Evolutionary conservation across 2,329 filamentous ascomycete species (phyloP).

Genomic region (Stagonosporopsis chrysanthemi): DNA sequence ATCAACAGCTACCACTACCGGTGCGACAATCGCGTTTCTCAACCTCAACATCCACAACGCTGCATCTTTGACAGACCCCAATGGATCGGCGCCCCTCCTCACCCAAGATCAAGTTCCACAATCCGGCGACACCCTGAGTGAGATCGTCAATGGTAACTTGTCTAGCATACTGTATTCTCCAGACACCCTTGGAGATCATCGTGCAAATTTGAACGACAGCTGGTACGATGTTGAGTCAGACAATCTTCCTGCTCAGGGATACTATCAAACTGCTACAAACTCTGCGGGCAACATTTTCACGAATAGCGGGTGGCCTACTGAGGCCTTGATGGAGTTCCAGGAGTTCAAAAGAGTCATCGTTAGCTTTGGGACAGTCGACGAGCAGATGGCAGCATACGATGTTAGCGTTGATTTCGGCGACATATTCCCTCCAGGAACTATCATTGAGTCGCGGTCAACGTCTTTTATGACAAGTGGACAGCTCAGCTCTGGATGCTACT

Average conservation of each 20-base stretch:
- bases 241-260: conserved; percentile 59
- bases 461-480: conserved; percentile 49
- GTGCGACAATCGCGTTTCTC: conserved; percentile 62
- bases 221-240: conserved; percentile 59
- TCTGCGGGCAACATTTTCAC: conserved; percentile 54
- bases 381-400: conserved; percentile 65
- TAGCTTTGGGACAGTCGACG: conserved; percentile 64
- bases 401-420: conserved; percentile 57
- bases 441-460: conserved; percentile 38
- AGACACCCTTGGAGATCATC: conserved; percentile 57
- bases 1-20: conserved; percentile 62
- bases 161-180: conserved; percentile 64
- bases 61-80: conserved; percentile 44
- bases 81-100: conserved; percentile 52
- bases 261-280: conserved; percentile 57
- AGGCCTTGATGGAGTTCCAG: conserved; percentile 64
- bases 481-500: conserved; percentile 63
- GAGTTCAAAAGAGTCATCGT: conserved; percentile 62
- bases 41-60: conserved; percentile 68
- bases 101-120: conserved; percentile 55
- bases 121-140: conserved; percentile 55
- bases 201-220: conserved; percentile 63
- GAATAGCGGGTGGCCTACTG: conserved; percentile 69
- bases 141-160: conserved; percentile 57
- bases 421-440: conserved; percentile 62